Percentiles rank a stretch among this genome's conserved stretches.
Evolutionary conservation across 192 early-diverging fungal species (phyloP).

Genomic region (Rhizoclosmatium globosum): DNA sequence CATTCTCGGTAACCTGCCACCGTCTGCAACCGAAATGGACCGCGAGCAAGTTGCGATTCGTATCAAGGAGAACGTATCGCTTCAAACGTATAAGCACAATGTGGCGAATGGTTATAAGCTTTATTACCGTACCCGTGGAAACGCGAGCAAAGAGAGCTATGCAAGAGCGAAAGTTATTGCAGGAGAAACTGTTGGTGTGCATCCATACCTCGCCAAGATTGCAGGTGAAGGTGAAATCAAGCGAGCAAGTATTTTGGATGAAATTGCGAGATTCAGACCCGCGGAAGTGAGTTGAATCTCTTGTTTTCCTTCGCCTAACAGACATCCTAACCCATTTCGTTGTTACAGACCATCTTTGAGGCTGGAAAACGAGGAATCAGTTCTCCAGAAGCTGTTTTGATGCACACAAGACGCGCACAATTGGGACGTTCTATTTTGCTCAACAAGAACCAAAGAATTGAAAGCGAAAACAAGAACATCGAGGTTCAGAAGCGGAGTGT

Average conservation of each 20-base stretch:
- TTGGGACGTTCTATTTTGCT: slow-evolving; percentile 62
- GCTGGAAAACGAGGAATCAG: slow-evolving; percentile 85
- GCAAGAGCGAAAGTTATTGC: slow-evolving; percentile 87
- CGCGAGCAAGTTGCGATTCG: slow-evolving; percentile 76
- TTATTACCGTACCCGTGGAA: slow-evolving; percentile 82
- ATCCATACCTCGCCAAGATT: slow-evolving; percentile 68
- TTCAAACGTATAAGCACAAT: slow-evolving; percentile 70
- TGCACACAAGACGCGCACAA: slow-evolving; percentile 52
- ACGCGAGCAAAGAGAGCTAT: slow-evolving; percentile 87
- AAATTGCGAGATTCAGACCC: slow-evolving; percentile 40
- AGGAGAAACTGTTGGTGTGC: slow-evolving; percentile 73
- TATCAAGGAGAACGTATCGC: slow-evolving; percentile 65
- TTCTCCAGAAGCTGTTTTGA: slow-evolving; percentile 66
- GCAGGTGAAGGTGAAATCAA: slow-evolving; percentile 16
- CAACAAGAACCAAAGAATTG: slow-evolving; percentile 60
- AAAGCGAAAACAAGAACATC: slow-evolving; percentile 47
- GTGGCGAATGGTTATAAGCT: slow-evolving; percentile 87
- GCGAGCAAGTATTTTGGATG: slow-evolving; percentile 32
- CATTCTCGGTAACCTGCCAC: slow-evolving; percentile 80
- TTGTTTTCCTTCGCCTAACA: not conserved
- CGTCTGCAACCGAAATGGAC: slow-evolving; percentile 71
- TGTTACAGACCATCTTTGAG: slow-evolving; percentile 89
- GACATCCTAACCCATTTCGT: not conserved
- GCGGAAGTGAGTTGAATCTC: slow-evolving; percentile 43
- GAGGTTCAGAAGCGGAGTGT: slow-evolving; percentile 27